Base-by-base conservation (phyloP, 2,329 filamentous ascomycete species). In the Ploettnerulaceae sp. region DNA sequence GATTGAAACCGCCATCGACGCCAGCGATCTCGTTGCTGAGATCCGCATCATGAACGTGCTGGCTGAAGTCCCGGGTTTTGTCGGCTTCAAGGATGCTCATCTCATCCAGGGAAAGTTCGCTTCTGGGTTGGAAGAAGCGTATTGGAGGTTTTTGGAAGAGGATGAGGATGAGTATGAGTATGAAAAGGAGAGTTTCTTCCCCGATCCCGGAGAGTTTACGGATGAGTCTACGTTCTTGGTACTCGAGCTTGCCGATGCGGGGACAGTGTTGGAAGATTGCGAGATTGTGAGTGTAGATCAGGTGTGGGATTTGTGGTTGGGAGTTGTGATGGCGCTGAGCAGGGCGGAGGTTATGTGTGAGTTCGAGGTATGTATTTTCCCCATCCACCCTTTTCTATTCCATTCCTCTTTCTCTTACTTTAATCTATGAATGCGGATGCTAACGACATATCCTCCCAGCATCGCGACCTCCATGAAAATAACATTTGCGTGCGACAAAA, bases 401-500 rank as follows among this genome's bases (percentile, higher is more conserved):
- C 26, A 29, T 29, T 29, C 7, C 26, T 4, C 26, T n/a, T 11
- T 3, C 11, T 11, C 26, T 11, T 3, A 11, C 26, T 4, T 11
- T 4, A 9, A 29, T n/a, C 3, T n/a, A 11, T 9, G 26, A 8
- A 29, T 9, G 26, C 4, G 3, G 11, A n/a, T 11, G 14, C 31
- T 18, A 33, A n/a, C n/a, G 14, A 41, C 35, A 36, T 12, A 46
- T 26, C 7, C 9, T 5, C 26, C 5, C 50, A 81, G 77, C 80
- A 84, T 56, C 76, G 80, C 5, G 80, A 84, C 56, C 67, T 84
- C 3, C 80, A 84, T 55, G 79, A 84, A 53, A 79, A 79, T 4
- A 83, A 84, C 53, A 63, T 84, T 12, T 83, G 80, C 52, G 70
- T 83, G 7, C 34, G 37, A 14, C 29, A 22, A 17, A 41, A 22